phyloP scores from a whole-genome alignment of 2,329 filamentous ascomycete genomes.

The Colletotrichum cordylinicola region DNA sequence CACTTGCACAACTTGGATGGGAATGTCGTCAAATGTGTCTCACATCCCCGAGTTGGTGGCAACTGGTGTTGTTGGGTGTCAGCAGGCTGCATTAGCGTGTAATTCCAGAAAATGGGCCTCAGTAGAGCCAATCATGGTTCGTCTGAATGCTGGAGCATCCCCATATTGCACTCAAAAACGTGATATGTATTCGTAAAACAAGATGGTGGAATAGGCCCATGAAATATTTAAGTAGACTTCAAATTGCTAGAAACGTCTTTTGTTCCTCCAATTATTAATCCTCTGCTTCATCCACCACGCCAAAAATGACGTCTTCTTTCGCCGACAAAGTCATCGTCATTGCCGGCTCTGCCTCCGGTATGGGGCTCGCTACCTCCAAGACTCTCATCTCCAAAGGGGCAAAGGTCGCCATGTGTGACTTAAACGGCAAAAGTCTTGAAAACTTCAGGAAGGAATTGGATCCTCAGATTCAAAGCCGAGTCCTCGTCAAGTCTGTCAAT shows the following conservation, averaged over 20 bases:
- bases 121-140: not conserved
- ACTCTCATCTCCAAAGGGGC: constrained; percentile 1
- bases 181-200: not conserved
- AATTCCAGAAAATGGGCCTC: not conserved
- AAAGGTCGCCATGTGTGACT: not conserved
- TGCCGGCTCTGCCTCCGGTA: constrained; percentile 3
- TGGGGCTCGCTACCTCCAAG: constrained; percentile 1
- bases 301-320: not conserved
- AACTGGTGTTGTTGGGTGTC: not conserved
- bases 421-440: not conserved
- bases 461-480: not conserved
- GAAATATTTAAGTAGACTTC: not conserved
- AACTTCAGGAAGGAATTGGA: not conserved
- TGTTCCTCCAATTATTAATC: not conserved
- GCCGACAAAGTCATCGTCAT: not conserved
- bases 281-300: not conserved
- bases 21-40: not conserved
- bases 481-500: not conserved
- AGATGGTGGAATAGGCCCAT: not conserved
- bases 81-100: not conserved
- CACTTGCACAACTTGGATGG: not conserved
- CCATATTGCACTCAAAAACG: not conserved
- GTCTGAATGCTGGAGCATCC: not conserved
- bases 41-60: not conserved
- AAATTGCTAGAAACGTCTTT: not conserved